Evolutionary conservation across 208 protist species (phyloP), one percentile per base, ranked within the genome.

Genomic region (Histomonas meleagridis): DNA sequence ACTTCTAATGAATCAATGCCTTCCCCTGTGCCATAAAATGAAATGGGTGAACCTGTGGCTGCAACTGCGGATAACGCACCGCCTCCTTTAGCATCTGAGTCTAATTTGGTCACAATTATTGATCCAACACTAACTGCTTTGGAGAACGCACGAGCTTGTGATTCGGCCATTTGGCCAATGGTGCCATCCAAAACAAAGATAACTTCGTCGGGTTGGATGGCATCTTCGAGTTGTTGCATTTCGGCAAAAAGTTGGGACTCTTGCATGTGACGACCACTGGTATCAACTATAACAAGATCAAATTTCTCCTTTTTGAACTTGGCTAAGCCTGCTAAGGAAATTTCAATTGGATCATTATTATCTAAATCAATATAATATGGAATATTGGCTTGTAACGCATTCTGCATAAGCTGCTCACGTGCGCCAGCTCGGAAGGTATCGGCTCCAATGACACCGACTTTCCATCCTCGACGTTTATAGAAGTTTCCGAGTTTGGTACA

Each of bases 221-320:
- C 60, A 12, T n/a, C 51, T 78, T 57, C 78, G 3, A 92, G 18
- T 93, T 98, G 95, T 93, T 98, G 95, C 98, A 99, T 99, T 94
- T 99, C 98, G 90, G 98, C 97, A 93, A 99, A 99, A 12, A 99
- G 95, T 0, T 96, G 96, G 16, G 93, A 94, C 94, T 99, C 98
- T 95, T 99, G 98, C 93, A 97, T 98, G 94, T 99, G 98, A 5
- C 98, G 95, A 57, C 98, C 98, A 62, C 95, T 97, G 7, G 98
- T 99, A 95, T 99, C 98, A 10, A 99, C 97, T 90, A 99, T 98
- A 93, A 99, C 99, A 57, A 99, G 95, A 65, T 99, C 97, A 62
- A 93, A 95, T 46, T 92, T 94, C 91, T 98, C 96, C 14, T 78
- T 55, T 23, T 69, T 92, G 91, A 92, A 91, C 40, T 65, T 60